A percentile compares a stretch with the other conserved stretches of the same genome.
phyloP scores from a whole-genome alignment of 345 rosid genomes.

The Eucalyptus decipiens region DNA sequence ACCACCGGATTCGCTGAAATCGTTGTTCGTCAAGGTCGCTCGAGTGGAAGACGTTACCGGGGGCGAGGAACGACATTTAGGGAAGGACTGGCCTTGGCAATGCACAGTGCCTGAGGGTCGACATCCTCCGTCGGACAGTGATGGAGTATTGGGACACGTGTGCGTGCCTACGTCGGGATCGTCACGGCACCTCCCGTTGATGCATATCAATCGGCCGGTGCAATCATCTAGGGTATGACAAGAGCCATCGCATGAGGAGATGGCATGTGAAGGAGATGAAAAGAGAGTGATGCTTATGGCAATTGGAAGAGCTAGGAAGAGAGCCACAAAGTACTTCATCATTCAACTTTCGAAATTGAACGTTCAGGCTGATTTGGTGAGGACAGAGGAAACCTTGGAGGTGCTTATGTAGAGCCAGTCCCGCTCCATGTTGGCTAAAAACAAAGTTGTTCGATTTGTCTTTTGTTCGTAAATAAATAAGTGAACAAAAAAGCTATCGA shows the following conservation, averaged over 20 bases:
- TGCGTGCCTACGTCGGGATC: slow-evolving; percentile 19
- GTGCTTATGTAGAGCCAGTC: neutral
- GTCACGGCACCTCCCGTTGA: slow-evolving; percentile 15
- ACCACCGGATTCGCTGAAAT: slow-evolving; percentile 19
- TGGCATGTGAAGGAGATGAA: neutral
- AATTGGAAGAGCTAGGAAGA: neutral
- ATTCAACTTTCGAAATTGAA: neutral
- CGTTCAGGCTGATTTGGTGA: neutral
- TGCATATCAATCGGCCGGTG: slow-evolving; percentile 23
- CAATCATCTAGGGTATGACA: slow-evolving; percentile 20
- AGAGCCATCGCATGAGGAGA: slow-evolving; percentile 21
- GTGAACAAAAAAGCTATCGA: neutral
- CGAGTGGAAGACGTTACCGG: slow-evolving; percentile 4
- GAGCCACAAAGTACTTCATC: neutral
- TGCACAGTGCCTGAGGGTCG: neutral
- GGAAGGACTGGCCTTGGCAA: neutral
- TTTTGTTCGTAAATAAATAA: neutral
- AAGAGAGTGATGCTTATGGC: neutral
- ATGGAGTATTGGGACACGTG: neutral
- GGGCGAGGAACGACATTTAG: slow-evolving; percentile 17
- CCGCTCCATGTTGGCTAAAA: neutral
- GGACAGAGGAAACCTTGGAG: too few relatives aligned
- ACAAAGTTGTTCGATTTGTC: neutral
- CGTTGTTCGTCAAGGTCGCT: slow-evolving; percentile 15
- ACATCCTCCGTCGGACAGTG: neutral